Base-by-base conservation (phyloP, 495 filamentous ascomycete genomes). In the Hyaloscypha finlandica region DNA sequence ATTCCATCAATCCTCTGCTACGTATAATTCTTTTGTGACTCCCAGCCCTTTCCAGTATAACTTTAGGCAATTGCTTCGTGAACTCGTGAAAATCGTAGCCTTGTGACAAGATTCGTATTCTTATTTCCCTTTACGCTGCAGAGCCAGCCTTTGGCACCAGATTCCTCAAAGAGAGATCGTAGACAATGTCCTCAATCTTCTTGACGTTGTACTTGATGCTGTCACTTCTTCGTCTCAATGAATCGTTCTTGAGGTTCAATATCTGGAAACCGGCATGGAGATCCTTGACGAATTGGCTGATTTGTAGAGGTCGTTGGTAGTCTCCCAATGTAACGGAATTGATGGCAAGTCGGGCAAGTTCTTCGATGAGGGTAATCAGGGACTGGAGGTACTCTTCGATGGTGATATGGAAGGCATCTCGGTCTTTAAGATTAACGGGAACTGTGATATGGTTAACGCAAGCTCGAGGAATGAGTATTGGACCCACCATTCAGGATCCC, bases 121-220 rank as follows among this genome's bases (percentile, higher is more conserved):
- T 4, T 4, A 9, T 1, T 29, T 5, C 20, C 33, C 64, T 61
- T 59, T 45, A 63, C 14, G n/a, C 35, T 60, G 29, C 29, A 42
- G 31, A 35, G 3, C 45, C 32, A 39, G 59, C 39, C 48, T 67
- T 74, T n/a, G 91, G 88, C 25, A 96, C 83, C 67, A 98, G 76
- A 71, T 94, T 94, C 61, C 94, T 85, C 75, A 98, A 78, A 6
- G 90, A 92, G 33, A 99, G 81, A 75, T 99, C 95, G 73, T 99
- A 99, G 20, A 96, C 93, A 25, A 99, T 93, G 77, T 99, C 95
- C 81, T 99, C 95, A 45, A 96, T 92, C 79, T 97, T 97, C 83
- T 98, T 98, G 83, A 96, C 92, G 67, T 89, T 89, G 68, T 98
- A 99, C 82, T 99, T 99, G 75, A 99, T 90, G 31, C 90, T 89